Percentiles rank a stretch among this genome's conserved stretches.
Evolutionary conservation across 306 rosid species (phyloP).

Genomic region (Glycine soja): DNA sequence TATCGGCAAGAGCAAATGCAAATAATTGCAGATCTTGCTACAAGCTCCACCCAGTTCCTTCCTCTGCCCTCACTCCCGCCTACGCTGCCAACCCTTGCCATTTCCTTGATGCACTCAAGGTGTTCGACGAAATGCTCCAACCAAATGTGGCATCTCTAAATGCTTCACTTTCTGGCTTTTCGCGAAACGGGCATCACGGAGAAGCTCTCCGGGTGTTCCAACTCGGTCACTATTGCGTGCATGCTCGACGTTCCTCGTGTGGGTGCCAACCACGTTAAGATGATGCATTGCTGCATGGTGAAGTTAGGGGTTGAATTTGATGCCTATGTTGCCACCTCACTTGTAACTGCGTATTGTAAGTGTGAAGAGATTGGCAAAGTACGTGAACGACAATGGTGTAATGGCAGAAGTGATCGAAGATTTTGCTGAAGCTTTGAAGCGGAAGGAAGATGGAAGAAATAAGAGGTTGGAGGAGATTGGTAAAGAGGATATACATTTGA

Average conservation of each 20-base stretch:
- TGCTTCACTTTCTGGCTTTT: slow-evolving; percentile 62
- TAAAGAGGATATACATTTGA: no score
- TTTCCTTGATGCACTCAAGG: slow-evolving; percentile 53
- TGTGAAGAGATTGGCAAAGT: no score
- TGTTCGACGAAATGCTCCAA: slow-evolving; percentile 73
- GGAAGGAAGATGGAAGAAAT: no score
- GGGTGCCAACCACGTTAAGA: slow-evolving; percentile 40
- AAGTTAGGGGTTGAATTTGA: slow-evolving; percentile 72
- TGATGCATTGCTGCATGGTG: slow-evolving; percentile 65
- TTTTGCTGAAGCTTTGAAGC: no score
- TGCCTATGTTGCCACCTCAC: slow-evolving; percentile 69
- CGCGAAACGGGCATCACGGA: slow-evolving; percentile 50
- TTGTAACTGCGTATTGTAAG: slow-evolving; percentile 62
- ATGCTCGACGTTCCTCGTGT: slow-evolving; percentile 50
- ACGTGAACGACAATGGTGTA: no score
- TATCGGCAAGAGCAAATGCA: slow-evolving; percentile 72
- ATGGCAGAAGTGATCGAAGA: no score
- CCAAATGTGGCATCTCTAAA: slow-evolving; percentile 62
- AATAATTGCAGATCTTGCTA: slow-evolving; percentile 87
- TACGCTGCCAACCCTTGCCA: slow-evolving; percentile 45
- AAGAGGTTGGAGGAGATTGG: no score
- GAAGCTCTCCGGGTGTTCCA: slow-evolving; percentile 57
- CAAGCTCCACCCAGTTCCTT: no score
- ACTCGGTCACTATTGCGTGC: slow-evolving; percentile 66
- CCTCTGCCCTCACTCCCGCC: slow-evolving; percentile 61